phyloP scores from a whole-genome alignment of 2,329 filamentous ascomycete species.

The Aureobasidium namibiae region DNA sequence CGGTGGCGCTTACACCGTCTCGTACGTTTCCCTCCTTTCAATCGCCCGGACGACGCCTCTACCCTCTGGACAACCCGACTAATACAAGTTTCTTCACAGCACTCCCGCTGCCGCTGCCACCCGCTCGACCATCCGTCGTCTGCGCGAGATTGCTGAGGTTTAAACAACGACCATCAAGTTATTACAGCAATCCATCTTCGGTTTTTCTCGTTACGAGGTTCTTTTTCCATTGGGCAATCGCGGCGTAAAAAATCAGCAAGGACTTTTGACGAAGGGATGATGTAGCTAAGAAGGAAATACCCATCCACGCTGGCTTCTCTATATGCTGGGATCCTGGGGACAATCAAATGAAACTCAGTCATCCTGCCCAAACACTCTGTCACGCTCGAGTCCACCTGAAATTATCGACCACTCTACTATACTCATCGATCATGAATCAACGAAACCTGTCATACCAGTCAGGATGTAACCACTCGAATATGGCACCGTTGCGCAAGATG shows the following conservation, averaged over 20 bases:
- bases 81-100: slow-evolving; percentile 40
- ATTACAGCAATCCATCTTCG: slow-evolving; percentile 7
- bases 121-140: slow-evolving; percentile 91
- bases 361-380: slow-evolving; percentile 11
- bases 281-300: slow-evolving; percentile 13
- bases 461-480: background rate
- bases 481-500: background rate
- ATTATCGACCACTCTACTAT: background rate
- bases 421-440: background rate
- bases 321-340: slow-evolving; percentile 12
- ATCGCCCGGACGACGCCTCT: background rate
- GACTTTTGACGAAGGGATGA: slow-evolving; percentile 12
- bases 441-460: background rate
- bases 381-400: background rate
- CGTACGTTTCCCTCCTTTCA: slow-evolving; percentile 53
- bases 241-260: slow-evolving; percentile 14
- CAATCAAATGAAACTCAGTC: slow-evolving; percentile 14
- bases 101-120: slow-evolving; percentile 90
- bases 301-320: slow-evolving; percentile 8
- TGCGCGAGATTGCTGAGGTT: slow-evolving; percentile 96
- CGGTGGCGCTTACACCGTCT: slow-evolving; percentile 88
- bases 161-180: slow-evolving; percentile 37
- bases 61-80: slow-evolving; percentile 17
- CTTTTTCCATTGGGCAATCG: slow-evolving; percentile 12
- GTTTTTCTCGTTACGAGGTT: slow-evolving; percentile 14